Percentiles rank a stretch among this genome's conserved stretches.
phyloP scores from a whole-genome alignment of 306 rosid species.

The Carpinus viminea region DNA sequence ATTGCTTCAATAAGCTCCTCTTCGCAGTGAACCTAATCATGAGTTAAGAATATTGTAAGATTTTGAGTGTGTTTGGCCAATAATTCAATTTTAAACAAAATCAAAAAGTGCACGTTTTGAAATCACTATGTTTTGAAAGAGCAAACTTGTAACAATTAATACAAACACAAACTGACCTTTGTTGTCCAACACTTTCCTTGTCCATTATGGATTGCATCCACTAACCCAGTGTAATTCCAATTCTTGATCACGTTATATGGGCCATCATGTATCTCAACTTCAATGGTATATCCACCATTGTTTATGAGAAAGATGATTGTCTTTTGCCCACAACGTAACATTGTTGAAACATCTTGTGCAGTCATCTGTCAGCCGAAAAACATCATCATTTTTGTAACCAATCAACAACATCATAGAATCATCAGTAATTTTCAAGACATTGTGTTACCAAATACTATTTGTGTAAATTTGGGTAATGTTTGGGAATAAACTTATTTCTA shows the following conservation, averaged over 20 bases:
- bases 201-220: conserved; percentile 52
- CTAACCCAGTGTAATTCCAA: conserved; percentile 49
- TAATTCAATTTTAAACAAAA: too few species aligned
- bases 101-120: too few species aligned
- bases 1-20: conserved; percentile 42
- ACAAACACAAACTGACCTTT: conserved; percentile 30
- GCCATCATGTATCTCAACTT: conserved; percentile 55
- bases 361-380: conserved; percentile 27
- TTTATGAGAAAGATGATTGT: conserved; percentile 47
- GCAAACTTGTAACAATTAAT: too few species aligned
- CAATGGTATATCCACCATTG: conserved; percentile 56
- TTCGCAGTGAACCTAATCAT: conserved; percentile 29
- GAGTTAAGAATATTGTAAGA: neutral
- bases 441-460: too few species aligned
- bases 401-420: too few species aligned
- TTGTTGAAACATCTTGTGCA: conserved; percentile 54
- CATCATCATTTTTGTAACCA: too few species aligned
- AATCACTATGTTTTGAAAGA: too few species aligned
- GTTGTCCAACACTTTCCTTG: conserved; percentile 50
- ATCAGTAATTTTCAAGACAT: too few species aligned
- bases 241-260: conserved; percentile 59
- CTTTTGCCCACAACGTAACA: conserved; percentile 37
- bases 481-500: too few species aligned
- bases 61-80: neutral
- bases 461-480: too few species aligned